phyloP scores from a whole-genome alignment of 176 grass and related monocot species.

The Luzula sylvatica region DNA sequence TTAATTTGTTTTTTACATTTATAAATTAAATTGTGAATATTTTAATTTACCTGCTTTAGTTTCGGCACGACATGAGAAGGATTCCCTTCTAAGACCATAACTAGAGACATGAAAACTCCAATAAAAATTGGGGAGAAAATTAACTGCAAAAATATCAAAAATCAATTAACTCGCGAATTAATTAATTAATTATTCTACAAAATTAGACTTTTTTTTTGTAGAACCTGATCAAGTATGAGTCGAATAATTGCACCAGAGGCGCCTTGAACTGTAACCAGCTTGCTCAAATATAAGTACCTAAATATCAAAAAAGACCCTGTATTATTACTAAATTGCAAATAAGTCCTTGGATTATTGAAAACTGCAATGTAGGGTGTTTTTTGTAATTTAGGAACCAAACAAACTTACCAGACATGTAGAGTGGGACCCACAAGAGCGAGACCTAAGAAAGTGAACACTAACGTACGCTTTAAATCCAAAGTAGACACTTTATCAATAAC shows the following conservation, averaged over 20 bases:
- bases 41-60: constrained; percentile 67
- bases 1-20: not conserved
- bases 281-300: constrained; percentile 96
- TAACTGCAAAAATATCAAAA: constrained; percentile 34
- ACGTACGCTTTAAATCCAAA: constrained; percentile 68
- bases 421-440: constrained; percentile 66
- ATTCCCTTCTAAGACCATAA: constrained; percentile 72
- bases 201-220: not conserved
- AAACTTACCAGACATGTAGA: constrained; percentile 77
- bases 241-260: constrained; percentile 52
- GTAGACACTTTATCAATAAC: constrained; percentile 44
- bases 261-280: constrained; percentile 44
- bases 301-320: no score
- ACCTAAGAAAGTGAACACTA: constrained; percentile 82
- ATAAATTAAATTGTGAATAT: not conserved
- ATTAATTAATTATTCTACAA: not conserved
- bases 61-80: constrained; percentile 69
- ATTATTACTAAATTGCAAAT: no score
- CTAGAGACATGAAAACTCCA: constrained; percentile 67
- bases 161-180: constrained; percentile 14
- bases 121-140: constrained; percentile 88
- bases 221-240: constrained; percentile 87
- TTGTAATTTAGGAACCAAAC: no score
- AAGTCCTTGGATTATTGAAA: no score
- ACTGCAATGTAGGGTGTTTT: no score